Conservation (phyloP, 768 basidiomycete species). For the Termitomyces sp. region DNA sequence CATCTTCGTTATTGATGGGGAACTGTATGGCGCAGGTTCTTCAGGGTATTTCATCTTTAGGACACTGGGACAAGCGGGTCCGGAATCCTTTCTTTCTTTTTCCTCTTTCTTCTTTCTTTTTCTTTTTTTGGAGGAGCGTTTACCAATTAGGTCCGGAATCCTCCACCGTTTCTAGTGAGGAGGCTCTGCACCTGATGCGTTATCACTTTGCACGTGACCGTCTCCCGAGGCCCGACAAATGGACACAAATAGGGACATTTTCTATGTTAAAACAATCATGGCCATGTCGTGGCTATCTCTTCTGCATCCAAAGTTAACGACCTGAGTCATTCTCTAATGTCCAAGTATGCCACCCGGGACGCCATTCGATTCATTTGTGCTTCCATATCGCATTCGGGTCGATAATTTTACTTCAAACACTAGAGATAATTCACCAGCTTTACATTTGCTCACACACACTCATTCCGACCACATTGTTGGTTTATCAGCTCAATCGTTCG, state of each 20-base stretch:
- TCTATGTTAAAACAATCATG: constrained; percentile 1
- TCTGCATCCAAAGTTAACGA: not conserved
- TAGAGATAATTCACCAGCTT: constrained; percentile 32
- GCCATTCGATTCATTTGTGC: constrained; percentile 70
- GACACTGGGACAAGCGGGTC: too few relatives aligned
- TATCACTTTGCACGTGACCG: not conserved
- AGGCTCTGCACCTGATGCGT: too few relatives aligned
- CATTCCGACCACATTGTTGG: constrained; percentile 87
- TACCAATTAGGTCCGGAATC: too few relatives aligned
- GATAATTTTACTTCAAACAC: constrained; percentile 65
- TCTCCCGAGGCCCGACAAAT: not conserved
- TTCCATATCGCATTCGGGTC: constrained; percentile 80
- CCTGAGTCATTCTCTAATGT: not conserved
- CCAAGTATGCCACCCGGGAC: constrained; percentile 69
- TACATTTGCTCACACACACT: constrained; percentile 85
- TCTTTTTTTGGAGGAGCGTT: too few relatives aligned
- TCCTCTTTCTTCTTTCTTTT: too few relatives aligned
- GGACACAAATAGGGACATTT: not conserved
- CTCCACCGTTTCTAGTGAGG: too few relatives aligned
- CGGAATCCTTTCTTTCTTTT: too few relatives aligned
- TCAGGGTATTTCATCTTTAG: too few relatives aligned
- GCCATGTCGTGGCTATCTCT: not conserved
- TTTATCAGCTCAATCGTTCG: constrained; percentile 70
- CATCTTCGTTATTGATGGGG: not conserved
- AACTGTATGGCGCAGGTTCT: too few relatives aligned